Evolutionary conservation across 257 asterid species (phyloP).

Genomic region (Solanum sejunctum): DNA sequence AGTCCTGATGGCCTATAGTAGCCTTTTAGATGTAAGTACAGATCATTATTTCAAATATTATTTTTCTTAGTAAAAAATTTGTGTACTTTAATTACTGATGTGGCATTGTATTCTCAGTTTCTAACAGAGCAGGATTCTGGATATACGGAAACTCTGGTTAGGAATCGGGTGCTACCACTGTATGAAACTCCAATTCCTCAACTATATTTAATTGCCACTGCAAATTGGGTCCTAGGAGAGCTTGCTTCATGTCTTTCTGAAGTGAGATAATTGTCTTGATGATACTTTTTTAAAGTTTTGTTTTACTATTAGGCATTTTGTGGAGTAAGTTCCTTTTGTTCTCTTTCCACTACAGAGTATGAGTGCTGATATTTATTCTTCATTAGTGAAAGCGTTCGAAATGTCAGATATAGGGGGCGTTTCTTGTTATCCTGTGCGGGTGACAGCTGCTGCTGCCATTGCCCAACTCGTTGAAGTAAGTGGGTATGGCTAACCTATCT

Average conservation of each 20-base stretch:
- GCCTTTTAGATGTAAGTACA: constrained; percentile 28
- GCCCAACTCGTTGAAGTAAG: constrained; percentile 32
- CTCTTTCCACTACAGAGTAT: constrained; percentile 15
- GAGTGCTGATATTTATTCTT: constrained; percentile 21
- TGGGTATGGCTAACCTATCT: background rate
- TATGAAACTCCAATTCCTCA: constrained; percentile 15
- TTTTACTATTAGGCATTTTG: background rate
- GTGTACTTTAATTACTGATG: background rate
- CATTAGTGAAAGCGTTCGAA: constrained; percentile 21
- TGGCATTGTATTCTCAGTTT: constrained; percentile 10
- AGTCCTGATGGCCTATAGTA: constrained; percentile 31
- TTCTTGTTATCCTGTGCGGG: constrained; percentile 31
- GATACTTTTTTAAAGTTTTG: background rate
- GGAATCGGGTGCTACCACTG: constrained; percentile 26
- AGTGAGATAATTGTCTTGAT: constrained; percentile 8
- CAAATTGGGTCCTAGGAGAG: constrained; percentile 37
- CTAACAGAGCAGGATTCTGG: constrained; percentile 25
- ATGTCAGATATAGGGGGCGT: constrained; percentile 12
- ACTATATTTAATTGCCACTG: constrained; percentile 31
- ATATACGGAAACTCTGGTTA: constrained; percentile 17
- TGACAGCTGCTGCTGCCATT: constrained; percentile 33
- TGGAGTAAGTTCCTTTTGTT: background rate
- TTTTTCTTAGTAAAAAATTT: background rate
- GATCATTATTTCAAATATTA: background rate
- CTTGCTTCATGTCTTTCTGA: constrained; percentile 31